These are phyloP conservation scores for Solanum chmielewskii DNA, from an alignment of 257 asterid genomes.

Conservation along the genomic window DNA sequence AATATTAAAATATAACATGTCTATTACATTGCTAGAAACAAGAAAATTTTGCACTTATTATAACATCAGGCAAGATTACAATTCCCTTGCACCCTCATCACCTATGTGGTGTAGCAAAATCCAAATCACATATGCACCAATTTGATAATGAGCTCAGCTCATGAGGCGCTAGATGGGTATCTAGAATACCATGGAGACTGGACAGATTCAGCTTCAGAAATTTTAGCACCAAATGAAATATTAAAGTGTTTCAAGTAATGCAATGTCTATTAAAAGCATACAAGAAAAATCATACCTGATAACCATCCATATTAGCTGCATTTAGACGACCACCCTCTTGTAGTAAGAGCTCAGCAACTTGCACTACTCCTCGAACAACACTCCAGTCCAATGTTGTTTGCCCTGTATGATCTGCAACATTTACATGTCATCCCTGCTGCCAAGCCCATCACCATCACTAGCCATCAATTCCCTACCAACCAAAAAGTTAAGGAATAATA, in stretches of 20 bases:
- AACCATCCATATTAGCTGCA: slow-evolving; percentile 77
- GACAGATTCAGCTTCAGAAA: background rate
- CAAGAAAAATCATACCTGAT: slow-evolving; percentile 54
- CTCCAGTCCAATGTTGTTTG: slow-evolving; percentile 98
- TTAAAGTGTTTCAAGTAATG: background rate
- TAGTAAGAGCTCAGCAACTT: slow-evolving; percentile 86
- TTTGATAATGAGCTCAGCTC: background rate
- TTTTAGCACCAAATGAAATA: background rate
- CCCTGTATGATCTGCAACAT: slow-evolving; percentile 86
- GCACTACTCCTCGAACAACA: slow-evolving; percentile 93
- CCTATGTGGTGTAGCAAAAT: background rate
- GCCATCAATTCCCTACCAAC: slow-evolving; percentile 5
- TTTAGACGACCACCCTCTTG: slow-evolving; percentile 85
- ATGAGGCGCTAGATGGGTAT: background rate
- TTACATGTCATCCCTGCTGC: slow-evolving; percentile 90
- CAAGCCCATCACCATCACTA: background rate
- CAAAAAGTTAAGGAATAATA: background rate
- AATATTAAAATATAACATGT: too few species aligned
- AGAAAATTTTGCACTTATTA: too few species aligned
- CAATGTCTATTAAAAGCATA: background rate
- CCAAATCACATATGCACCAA: background rate
- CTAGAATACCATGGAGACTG: background rate
- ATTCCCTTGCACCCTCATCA: background rate
- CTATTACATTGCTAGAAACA: too few species aligned
- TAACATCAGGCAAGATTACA: background rate